Evolutionary conservation across 176 grass and related monocot species (phyloP).

Genomic region (Thalia dealbata): DNA sequence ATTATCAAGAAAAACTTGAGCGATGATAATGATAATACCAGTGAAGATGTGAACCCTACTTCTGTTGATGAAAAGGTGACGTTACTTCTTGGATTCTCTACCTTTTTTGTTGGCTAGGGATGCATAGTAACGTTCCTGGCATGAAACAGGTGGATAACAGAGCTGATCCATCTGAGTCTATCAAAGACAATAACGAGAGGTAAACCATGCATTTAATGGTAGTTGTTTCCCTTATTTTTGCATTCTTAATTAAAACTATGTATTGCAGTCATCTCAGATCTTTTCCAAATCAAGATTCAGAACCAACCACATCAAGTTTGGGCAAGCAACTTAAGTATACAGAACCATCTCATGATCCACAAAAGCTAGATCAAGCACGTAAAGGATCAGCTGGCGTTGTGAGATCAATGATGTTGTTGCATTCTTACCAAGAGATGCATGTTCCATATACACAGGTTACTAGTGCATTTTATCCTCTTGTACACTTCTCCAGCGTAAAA

Average conservation of each 20-base stretch:
- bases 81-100: slow-evolving; percentile 5
- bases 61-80: slow-evolving; percentile 47
- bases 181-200: slow-evolving; percentile 19
- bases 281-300: too few relatives aligned
- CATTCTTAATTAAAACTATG: not conserved
- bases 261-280: not conserved
- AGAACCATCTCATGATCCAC: slow-evolving; percentile 11
- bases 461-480: slow-evolving; percentile 15
- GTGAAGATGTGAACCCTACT: slow-evolving; percentile 35
- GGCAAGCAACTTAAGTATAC: slow-evolving; percentile 23
- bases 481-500: slow-evolving; percentile 14
- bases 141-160: slow-evolving; percentile 33
- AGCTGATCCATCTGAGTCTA: slow-evolving; percentile 18
- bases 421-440: slow-evolving; percentile 87
- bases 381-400: slow-evolving; percentile 77
- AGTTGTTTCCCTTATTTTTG: not conserved
- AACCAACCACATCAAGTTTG: slow-evolving; percentile 1
- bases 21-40: slow-evolving; percentile 26
- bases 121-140: slow-evolving; percentile 23
- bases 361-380: slow-evolving; percentile 1
- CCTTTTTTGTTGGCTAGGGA: slow-evolving; percentile 13
- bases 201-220: not conserved
- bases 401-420: slow-evolving; percentile 70
- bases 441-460: slow-evolving; percentile 91
- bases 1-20: slow-evolving; percentile 75